Base-by-base conservation (phyloP, 2,329 filamentous ascomycete species). In the Dactylellina haptotyla region DNA sequence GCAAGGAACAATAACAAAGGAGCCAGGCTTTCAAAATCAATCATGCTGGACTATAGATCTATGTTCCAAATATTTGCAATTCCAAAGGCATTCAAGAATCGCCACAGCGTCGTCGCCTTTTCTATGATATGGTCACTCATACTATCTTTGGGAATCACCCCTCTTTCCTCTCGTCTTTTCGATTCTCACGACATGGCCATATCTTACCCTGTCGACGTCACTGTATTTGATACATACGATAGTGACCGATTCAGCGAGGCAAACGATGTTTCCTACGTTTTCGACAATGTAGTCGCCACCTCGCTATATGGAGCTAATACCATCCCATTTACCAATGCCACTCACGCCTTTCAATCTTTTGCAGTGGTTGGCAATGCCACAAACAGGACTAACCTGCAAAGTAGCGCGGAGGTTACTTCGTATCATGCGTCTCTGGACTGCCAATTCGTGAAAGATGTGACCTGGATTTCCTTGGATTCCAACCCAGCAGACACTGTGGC, bases 41-140 rank as follows among this genome's bases (percentile, higher is more conserved):
- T 58, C 16, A 45, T 58, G 53, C 25, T 58, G 23, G 53, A 58
- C 25, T 58, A 58, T 16, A 25, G 53, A 45, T 58, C 53, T 3
- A 58, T 58, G 53, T 20, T 58, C 18, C 53, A 58, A 26, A 58
- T 58, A 10, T 28, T 58, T 28, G 53, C 53, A 2, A 58, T 58
- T 4, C 53, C 53, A 10, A n/a, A 3, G 12, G 53, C 53, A 6
- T 43, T 58, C 53, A 45, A 45, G 18, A 58, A 58, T 28, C 45
- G 34, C 9, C 53, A 58, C 20, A 4, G 20, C 18, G 20, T 58
- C 20, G n/a, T 58, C 28, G 53, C 53, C 37, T 4, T 58, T 18
- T 58, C 53, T 4, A 58, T 58, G 53, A 43, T 58, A 2, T 58
- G 37, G 34, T 58, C 53, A 10, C 53, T 58, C 20, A 45, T 58